phyloP scores from a whole-genome alignment of 768 basidiomycete genomes.

The Tylopilus plumbeoviolaceoides region DNA sequence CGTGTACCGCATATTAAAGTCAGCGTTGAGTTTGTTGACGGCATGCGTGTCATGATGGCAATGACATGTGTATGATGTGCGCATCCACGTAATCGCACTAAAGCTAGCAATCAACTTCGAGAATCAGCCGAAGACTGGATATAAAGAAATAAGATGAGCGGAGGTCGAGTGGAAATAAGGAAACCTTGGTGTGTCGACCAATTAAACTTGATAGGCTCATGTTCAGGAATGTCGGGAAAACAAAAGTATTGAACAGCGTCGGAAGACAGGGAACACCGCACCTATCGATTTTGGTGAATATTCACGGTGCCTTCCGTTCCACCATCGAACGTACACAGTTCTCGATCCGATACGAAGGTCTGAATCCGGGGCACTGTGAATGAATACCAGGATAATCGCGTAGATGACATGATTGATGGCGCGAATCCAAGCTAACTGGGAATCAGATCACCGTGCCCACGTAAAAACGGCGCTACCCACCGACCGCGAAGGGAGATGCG shows the following conservation, averaged over 20 bases:
- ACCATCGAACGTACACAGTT: slow-evolving; percentile 43
- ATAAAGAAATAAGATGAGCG: slow-evolving; percentile 10
- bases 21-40: slow-evolving; percentile 5
- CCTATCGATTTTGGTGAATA: slow-evolving; percentile 35
- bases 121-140: slow-evolving; percentile 21
- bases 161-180: slow-evolving; percentile 22
- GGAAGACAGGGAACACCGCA: slow-evolving; percentile 34
- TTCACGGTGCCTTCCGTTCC: slow-evolving; percentile 43
- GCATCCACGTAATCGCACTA: slow-evolving; percentile 32
- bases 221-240: slow-evolving; percentile 30
- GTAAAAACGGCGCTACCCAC: slow-evolving; percentile 25
- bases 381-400: slow-evolving; percentile 44
- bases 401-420: slow-evolving; percentile 40
- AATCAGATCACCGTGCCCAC: slow-evolving; percentile 7
- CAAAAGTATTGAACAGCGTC: slow-evolving; percentile 45
- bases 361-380: slow-evolving; percentile 45
- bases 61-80: slow-evolving; percentile 29
- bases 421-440: slow-evolving; percentile 40
- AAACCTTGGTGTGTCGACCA: slow-evolving; percentile 34
- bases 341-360: slow-evolving; percentile 55
- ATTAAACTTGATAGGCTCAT: slow-evolving; percentile 46
- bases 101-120: slow-evolving; percentile 31
- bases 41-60: slow-evolving; percentile 5
- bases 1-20: slow-evolving; percentile 13
- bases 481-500: slow-evolving; percentile 41